Percentiles rank a stretch among this genome's conserved stretches.
Conservation (phyloP, 257 asterid genomes). For the Penstemon davidsonii region DNA sequence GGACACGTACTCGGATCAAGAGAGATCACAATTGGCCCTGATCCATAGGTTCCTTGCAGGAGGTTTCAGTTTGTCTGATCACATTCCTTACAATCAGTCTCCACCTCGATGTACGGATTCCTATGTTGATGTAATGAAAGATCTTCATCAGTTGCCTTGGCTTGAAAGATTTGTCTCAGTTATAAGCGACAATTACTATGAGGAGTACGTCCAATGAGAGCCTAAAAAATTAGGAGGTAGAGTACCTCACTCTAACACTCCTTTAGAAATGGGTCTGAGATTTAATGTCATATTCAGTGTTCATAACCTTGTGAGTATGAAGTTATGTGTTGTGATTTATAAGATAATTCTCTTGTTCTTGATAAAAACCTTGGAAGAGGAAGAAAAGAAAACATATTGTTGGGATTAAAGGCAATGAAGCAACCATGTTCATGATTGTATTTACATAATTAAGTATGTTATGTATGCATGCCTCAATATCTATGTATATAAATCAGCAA, state of each 20-base stretch:
- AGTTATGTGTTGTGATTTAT: constrained; percentile 15
- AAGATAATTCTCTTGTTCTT: constrained; percentile 23
- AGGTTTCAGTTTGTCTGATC: constrained; percentile 69
- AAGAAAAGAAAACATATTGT: constrained; percentile 21
- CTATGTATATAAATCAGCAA: too few relatives aligned
- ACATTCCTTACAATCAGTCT: constrained; percentile 48
- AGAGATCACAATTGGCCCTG: constrained; percentile 87
- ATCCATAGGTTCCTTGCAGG: constrained; percentile 93
- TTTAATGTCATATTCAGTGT: constrained; percentile 21
- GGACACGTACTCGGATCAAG: constrained; percentile 93
- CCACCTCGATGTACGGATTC: constrained; percentile 77
- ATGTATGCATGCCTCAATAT: too few relatives aligned
- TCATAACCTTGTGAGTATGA: constrained; percentile 14
- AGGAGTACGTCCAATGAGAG: constrained; percentile 67
- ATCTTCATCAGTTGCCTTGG: constrained; percentile 96
- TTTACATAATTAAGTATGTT: too few relatives aligned
- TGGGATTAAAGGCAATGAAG: constrained; percentile 28
- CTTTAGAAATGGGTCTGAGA: constrained; percentile 16
- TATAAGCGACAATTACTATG: constrained; percentile 78
- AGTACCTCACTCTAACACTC: constrained; percentile 47
- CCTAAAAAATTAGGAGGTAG: constrained; percentile 29
- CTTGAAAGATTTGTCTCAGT: constrained; percentile 92
- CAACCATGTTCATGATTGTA: constrained; percentile 1
- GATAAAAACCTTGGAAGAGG: constrained; percentile 15
- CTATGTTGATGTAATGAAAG: constrained; percentile 86